Conservation (phyloP, 2,329 filamentous ascomycete species). For the Trichoderma simmonsii region DNA sequence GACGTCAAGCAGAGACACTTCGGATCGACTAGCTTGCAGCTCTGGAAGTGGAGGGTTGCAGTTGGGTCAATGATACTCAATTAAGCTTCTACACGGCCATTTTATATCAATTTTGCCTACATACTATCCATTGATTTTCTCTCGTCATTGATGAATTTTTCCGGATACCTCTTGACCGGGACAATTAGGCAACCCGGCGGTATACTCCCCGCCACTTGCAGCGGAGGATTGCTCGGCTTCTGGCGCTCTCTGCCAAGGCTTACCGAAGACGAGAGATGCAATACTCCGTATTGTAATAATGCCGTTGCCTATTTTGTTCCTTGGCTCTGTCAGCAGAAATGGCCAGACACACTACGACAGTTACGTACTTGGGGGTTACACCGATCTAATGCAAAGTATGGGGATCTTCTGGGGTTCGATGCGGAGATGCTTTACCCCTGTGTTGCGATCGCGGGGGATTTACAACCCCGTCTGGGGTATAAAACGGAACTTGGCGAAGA, state of each 20-base stretch:
- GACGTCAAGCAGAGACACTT: neutral
- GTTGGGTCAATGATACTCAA: neutral
- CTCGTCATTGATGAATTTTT: neutral
- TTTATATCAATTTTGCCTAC: neutral
- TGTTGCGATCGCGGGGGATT: neutral
- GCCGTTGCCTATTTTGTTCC: neutral
- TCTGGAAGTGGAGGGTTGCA: neutral
- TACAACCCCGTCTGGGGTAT: neutral
- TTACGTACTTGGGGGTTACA: neutral
- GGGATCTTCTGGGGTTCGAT: slow-evolving; percentile 1
- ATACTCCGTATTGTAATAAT: neutral
- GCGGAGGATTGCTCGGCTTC: slow-evolving; percentile 9
- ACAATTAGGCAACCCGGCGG: neutral
- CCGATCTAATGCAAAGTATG: slow-evolving; percentile 10
- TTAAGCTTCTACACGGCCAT: neutral
- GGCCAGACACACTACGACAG: neutral
- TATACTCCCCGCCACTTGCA: neutral
- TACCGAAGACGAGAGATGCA: neutral
- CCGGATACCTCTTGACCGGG: neutral
- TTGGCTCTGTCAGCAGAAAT: neutral
- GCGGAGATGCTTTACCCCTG: neutral
- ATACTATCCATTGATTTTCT: neutral
- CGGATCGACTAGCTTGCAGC: neutral
- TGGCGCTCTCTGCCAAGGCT: neutral
- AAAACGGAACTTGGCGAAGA: neutral